Percentiles rank a stretch among this genome's conserved stretches.
phyloP scores from a whole-genome alignment of 495 filamentous ascomycete species.

The Aspergillus sclerotioniger region DNA sequence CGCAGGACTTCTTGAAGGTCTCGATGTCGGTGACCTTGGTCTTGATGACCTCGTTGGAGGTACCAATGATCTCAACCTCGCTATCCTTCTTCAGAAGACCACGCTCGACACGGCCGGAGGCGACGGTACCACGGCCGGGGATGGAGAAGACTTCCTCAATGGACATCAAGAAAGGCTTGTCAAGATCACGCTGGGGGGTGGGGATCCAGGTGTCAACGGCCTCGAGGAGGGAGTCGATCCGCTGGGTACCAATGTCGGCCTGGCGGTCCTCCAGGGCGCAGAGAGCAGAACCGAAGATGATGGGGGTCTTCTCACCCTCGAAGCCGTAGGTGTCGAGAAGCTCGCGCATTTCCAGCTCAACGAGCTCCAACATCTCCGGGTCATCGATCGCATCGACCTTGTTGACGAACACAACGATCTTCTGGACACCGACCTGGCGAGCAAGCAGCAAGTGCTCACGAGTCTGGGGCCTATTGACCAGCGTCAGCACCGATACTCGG shows the following conservation, averaged over 20 bases:
- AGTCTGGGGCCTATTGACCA: conserved; percentile 77
- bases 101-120: conserved; percentile 95
- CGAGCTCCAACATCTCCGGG: conserved; percentile 98
- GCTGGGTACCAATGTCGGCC: conserved; percentile 80
- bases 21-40: conserved; percentile 99
- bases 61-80: conserved; percentile 92
- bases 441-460: conserved; percentile 97
- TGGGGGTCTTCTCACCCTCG: conserved; percentile 96
- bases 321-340: conserved; percentile 89
- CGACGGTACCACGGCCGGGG: conserved; percentile 93
- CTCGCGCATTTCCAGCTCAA: conserved; percentile 99
- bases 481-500: conserved; percentile 22
- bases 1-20: conserved; percentile 98
- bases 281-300: conserved; percentile 92
- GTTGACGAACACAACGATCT: conserved; percentile 98
- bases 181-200: conserved; percentile 81
- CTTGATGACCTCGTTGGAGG: conserved; percentile 71
- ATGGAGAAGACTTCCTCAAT: conserved; percentile 99
- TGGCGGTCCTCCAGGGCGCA: conserved; percentile 87
- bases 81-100: conserved; percentile 85
- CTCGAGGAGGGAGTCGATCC: conserved; percentile 82
- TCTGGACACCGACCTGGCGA: conserved; percentile 95
- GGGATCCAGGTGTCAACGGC: conserved; percentile 97
- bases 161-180: conserved; percentile 98
- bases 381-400: conserved; percentile 97